Conservation (phyloP, 2,329 filamentous ascomycete genomes). For the Blumeria hordei region DNA sequence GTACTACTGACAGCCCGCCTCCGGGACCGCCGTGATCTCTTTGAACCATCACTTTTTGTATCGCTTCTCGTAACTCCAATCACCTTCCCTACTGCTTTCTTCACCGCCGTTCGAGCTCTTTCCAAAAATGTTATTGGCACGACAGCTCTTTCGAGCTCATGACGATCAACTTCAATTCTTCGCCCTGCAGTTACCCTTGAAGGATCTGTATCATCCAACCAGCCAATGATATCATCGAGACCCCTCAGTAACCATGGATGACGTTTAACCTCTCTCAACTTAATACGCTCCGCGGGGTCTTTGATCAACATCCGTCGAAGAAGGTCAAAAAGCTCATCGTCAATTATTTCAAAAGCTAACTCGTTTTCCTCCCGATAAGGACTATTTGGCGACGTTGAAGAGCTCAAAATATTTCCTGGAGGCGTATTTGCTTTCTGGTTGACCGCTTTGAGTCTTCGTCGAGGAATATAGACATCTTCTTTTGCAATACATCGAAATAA, state of each 20-base stretch:
- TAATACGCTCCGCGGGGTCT: constrained; percentile 71
- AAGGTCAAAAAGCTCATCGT: constrained; percentile 57
- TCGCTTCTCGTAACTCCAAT: constrained; percentile 23
- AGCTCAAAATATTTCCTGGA: constrained; percentile 28
- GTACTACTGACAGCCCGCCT: constrained; percentile 35
- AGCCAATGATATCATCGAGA: constrained; percentile 47
- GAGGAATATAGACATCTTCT: constrained; percentile 75
- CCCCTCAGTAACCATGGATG: constrained; percentile 77
- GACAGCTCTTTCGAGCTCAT: constrained; percentile 74
- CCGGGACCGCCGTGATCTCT: constrained; percentile 17
- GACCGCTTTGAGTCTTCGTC: constrained; percentile 54
- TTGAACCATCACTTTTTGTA: constrained; percentile 25
- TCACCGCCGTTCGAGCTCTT: constrained; percentile 55
- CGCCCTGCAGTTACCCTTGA: constrained; percentile 52
- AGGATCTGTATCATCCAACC: constrained; percentile 90
- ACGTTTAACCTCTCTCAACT: constrained; percentile 73
- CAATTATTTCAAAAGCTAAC: constrained; percentile 65
- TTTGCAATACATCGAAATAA: constrained; percentile 84
- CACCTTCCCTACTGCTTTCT: constrained; percentile 39
- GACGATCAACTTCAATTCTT: constrained; percentile 77
- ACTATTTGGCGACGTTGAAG: constrained; percentile 20
- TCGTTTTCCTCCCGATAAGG: constrained; percentile 57
- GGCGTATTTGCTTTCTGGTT: constrained; percentile 32
- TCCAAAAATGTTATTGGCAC: constrained; percentile 74
- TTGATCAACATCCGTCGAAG: constrained; percentile 62